phyloP scores from a whole-genome alignment of 257 asterid genomes.

The Solanum neorickii region DNA sequence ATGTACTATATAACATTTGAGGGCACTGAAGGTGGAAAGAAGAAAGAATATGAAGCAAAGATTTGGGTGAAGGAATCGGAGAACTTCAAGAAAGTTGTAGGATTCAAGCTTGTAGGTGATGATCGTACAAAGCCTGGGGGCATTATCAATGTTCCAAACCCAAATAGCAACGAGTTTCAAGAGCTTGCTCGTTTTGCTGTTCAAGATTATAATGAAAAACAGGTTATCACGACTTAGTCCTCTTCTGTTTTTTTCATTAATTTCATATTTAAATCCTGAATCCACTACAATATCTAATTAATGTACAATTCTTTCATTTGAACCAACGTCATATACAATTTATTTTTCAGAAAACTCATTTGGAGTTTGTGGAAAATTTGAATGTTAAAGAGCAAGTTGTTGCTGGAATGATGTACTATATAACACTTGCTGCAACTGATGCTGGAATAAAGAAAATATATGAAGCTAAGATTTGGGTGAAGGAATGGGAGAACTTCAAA shows the following conservation, averaged over 20 bases:
- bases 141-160: neutral
- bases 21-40: neutral
- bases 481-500: slow-evolving; percentile 2
- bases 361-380: neutral
- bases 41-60: neutral
- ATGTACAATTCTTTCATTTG: no score
- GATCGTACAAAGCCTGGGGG: neutral
- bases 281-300: no score
- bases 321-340: no score
- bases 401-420: neutral
- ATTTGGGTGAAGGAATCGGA: neutral
- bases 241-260: no score
- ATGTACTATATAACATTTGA: neutral
- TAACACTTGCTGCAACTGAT: neutral
- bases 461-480: slow-evolving; percentile 2
- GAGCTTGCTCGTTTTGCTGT: slow-evolving; percentile 2
- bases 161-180: neutral
- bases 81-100: neutral
- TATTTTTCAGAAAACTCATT: neutral
- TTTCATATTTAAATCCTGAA: no score
- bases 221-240: neutral
- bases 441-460: neutral
- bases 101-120: neutral
- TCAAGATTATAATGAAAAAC: neutral
- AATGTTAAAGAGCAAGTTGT: neutral